Percentiles rank a stretch among this genome's conserved stretches.
These are phyloP conservation scores for Dactylorhiza incarnata DNA, from an alignment of 106 monocot genomes.

Conservation along the genomic window DNA sequence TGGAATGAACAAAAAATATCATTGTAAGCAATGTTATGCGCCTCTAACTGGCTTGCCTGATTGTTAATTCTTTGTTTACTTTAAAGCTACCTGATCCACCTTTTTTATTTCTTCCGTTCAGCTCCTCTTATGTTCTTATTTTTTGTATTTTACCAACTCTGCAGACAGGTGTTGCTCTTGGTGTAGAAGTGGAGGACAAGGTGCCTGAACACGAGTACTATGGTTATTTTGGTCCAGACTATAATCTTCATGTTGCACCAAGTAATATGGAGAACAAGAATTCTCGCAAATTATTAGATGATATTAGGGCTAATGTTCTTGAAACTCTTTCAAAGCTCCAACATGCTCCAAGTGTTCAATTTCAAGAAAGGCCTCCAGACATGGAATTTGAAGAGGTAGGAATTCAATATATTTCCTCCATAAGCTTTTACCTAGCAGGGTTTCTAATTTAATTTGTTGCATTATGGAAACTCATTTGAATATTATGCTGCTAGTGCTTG, in stretches of 20 bases:
- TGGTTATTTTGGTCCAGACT: constrained; percentile 33
- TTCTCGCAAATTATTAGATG: constrained; percentile 19
- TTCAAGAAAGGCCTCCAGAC: constrained; percentile 31
- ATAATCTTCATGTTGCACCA: constrained; percentile 21
- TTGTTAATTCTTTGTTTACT: neutral
- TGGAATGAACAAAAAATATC: neutral
- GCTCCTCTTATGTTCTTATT: neutral
- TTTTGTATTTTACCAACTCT: neutral
- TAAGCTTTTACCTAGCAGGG: neutral
- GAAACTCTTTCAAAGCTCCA: constrained; percentile 24
- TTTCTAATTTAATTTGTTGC: neutral
- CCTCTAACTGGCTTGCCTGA: neutral
- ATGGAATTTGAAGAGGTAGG: constrained; percentile 23
- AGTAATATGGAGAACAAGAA: constrained; percentile 42
- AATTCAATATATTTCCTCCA: neutral
- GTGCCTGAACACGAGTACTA: constrained; percentile 27
- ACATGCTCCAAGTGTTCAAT: constrained; percentile 34
- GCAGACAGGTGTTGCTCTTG: constrained; percentile 31
- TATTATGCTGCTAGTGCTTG: neutral
- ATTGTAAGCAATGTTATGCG: neutral
- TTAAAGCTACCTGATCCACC: neutral
- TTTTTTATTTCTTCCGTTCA: neutral
- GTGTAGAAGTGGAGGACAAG: constrained; percentile 11
- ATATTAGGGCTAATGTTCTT: constrained; percentile 18
- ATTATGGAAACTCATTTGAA: neutral